Conservation (phyloP, 164 flowering plant species). For the Magnolia officinalis region DNA sequence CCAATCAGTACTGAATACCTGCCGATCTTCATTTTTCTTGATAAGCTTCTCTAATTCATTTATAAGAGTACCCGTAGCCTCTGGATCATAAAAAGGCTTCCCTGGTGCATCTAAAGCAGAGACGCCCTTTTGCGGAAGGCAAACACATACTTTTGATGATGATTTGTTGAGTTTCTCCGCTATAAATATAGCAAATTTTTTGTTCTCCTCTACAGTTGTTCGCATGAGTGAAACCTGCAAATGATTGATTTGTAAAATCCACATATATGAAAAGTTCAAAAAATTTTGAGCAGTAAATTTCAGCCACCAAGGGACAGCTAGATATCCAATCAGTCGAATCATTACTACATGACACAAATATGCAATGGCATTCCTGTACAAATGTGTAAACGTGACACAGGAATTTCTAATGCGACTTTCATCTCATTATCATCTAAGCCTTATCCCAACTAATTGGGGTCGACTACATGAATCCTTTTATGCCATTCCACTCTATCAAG, state of each 20-base stretch:
- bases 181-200: conserved; percentile 75
- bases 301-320: too few relatives aligned
- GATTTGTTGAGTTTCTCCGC: conserved; percentile 77
- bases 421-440: too few relatives aligned
- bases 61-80: conserved; percentile 56
- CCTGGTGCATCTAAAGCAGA: conserved; percentile 95
- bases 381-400: too few relatives aligned
- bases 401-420: too few relatives aligned
- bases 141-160: conserved; percentile 59
- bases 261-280: neutral
- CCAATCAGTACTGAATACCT: conserved; percentile 41
- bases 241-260: conserved; percentile 3
- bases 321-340: too few relatives aligned
- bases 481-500: too few relatives aligned
- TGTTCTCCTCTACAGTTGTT: conserved; percentile 79
- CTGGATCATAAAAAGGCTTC: conserved; percentile 81
- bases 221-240: conserved; percentile 81
- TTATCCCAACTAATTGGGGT: too few relatives aligned
- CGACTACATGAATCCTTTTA: too few relatives aligned
- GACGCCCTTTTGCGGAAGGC: conserved; percentile 81
- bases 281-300: too few relatives aligned
- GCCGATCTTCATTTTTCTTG: conserved; percentile 52
- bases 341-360: too few relatives aligned
- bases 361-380: too few relatives aligned
- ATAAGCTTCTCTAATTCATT: conserved; percentile 62